Conservation (phyloP, 2,329 filamentous ascomycete species). For the Pyrenochaeta sp. region DNA sequence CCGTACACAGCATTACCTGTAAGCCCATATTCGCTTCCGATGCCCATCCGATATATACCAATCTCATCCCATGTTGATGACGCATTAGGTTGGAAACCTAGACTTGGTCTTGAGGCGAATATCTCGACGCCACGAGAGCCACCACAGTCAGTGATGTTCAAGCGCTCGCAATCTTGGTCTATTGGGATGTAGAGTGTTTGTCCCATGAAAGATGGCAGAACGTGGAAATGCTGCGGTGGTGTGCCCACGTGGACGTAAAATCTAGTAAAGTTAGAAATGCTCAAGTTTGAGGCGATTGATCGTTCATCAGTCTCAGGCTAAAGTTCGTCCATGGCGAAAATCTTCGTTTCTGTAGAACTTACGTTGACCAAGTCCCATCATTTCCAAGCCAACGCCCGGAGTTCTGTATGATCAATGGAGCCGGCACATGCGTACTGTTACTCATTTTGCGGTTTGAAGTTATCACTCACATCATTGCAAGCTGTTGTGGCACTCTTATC, state of each 20-base stretch:
- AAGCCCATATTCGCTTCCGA: slow-evolving; percentile 62
- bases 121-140: slow-evolving; percentile 14
- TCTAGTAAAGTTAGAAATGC: slow-evolving; percentile 1
- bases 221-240: slow-evolving; percentile 34
- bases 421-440: not conserved
- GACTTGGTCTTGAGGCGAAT: slow-evolving; percentile 2
- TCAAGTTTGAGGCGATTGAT: not conserved
- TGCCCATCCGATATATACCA: slow-evolving; percentile 66
- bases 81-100: slow-evolving; percentile 17
- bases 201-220: too few relatives aligned
- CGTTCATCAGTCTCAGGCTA: too few relatives aligned
- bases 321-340: too few relatives aligned
- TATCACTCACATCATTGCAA: too few relatives aligned
- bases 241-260: slow-evolving; percentile 38
- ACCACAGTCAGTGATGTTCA: slow-evolving; percentile 49
- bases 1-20: slow-evolving; percentile 70
- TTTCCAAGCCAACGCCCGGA: slow-evolving; percentile 24
- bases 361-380: slow-evolving; percentile 35
- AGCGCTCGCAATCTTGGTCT: slow-evolving; percentile 54
- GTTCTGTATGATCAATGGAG: slow-evolving; percentile 14
- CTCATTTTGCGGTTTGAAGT: not conserved
- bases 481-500: not conserved
- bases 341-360: not conserved
- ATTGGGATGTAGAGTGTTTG: too few relatives aligned
- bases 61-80: slow-evolving; percentile 61